Base-by-base conservation (phyloP, 2,329 filamentous ascomycete genomes). In the Colletotrichum sp. region DNA sequence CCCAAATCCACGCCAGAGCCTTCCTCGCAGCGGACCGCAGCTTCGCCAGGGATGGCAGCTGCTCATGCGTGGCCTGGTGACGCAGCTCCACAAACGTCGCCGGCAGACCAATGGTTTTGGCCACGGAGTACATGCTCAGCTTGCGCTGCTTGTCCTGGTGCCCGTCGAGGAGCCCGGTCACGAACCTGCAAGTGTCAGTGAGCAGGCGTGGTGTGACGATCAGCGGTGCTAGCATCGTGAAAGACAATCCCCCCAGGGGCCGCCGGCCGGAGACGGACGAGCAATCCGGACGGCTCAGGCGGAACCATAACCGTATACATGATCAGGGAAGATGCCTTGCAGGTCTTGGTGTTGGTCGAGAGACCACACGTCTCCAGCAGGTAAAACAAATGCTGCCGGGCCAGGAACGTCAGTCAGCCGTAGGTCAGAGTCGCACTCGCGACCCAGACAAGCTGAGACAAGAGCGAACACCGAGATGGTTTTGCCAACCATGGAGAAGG, bases 41-140 rank as follows among this genome's bases (percentile, higher is more conserved):
- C 77, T 95, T 92, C 13, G 91, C 88, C 69, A 98, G 87, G 2
- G 93, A 93, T 0, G 96, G 96, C 72, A 98, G 87, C 82, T 96
- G 94, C 83, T 98, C 95, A 83, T 98, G 96, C 55, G 96, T 98
- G 59, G 94, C 95, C 85, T 98, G 94, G 83, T 98, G 96, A 61
- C 96, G 91, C 74, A 98, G 88, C 87, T 98, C 96, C 70, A 98
- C 95, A 84, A 98, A 98, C 0, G 94, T 93, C 1, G 93, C 92
- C 1, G 94, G 94, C 73, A 96, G 85, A 1, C 91, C 92, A 73
- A 95, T 91, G 52, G 89, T 91, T 82, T 91, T 92, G 75, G 93
- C 94, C 28, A 94, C 88, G 57, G 90, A 89, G 84, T 94, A 94
- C 94, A 96, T 95, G 84, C 90, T 93, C 86, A 90, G 90, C 86